A percentile compares a stretch with the other conserved stretches of the same genome.
These are phyloP conservation scores for Dendrobium catenatum DNA, from an alignment of 106 monocot species.

Conservation along the genomic window DNA sequence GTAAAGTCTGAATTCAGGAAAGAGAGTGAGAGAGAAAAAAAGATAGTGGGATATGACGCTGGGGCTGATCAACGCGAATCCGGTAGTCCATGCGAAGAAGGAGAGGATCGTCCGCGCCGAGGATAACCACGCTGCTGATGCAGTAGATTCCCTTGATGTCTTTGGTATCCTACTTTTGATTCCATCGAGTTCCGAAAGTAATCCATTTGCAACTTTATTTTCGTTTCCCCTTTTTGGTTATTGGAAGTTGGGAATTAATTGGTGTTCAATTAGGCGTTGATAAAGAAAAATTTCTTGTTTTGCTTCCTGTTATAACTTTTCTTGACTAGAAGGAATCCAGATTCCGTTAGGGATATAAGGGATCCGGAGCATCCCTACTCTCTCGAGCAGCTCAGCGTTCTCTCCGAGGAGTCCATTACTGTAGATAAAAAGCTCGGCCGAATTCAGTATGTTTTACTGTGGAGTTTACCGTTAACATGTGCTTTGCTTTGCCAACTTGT, in stretches of 20 bases:
- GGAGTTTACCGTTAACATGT: not conserved
- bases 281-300: not conserved
- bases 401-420: slow-evolving; percentile 71
- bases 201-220: not conserved
- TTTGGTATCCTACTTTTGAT: slow-evolving; percentile 35
- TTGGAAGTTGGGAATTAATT: not conserved
- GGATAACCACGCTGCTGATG: slow-evolving; percentile 30
- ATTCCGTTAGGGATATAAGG: slow-evolving; percentile 78
- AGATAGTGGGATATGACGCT: slow-evolving; percentile 41
- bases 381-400: slow-evolving; percentile 80
- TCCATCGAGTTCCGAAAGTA: not conserved
- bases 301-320: not conserved
- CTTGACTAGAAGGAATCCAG: not conserved
- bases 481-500: not conserved
- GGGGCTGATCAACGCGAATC: slow-evolving; percentile 73
- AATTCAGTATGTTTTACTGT: slow-evolving; percentile 28
- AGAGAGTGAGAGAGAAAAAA: not conserved
- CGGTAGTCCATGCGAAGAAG: slow-evolving; percentile 65
- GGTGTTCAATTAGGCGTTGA: not conserved
- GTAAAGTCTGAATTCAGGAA: no score
- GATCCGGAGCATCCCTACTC: slow-evolving; percentile 92
- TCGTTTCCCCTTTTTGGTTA: not conserved
- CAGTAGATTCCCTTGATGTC: slow-evolving; percentile 51
- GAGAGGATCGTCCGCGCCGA: slow-evolving; percentile 35
- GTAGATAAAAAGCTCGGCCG: slow-evolving; percentile 75